Conservation (phyloP, 306 rosid genomes). For the Prunus mira region DNA sequence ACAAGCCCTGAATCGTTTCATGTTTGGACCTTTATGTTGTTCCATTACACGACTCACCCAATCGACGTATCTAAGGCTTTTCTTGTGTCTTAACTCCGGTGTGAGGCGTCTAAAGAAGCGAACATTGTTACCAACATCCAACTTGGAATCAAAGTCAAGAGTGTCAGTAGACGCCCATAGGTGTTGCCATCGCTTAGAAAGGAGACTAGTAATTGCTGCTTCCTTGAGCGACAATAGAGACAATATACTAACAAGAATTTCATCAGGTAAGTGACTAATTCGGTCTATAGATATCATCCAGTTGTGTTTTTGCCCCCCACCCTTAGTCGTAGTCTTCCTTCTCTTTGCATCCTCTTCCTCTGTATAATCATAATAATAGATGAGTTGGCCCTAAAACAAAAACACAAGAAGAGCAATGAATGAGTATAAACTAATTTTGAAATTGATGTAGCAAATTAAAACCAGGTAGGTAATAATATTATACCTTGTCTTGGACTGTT, state of each 20-base stretch:
- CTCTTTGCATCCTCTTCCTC: neutral
- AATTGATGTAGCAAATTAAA: too few species aligned
- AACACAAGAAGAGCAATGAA: too few species aligned
- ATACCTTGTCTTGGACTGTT: too few species aligned
- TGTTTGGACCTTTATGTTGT: neutral
- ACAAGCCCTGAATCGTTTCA: neutral
- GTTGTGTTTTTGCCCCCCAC: neutral
- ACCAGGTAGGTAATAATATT: too few species aligned
- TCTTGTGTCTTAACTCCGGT: too few species aligned
- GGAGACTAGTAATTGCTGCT: neutral
- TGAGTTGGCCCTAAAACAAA: too few species aligned
- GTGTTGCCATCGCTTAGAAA: neutral
- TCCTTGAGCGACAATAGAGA: neutral
- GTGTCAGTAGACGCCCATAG: neutral
- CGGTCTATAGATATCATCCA: neutral
- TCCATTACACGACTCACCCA: neutral
- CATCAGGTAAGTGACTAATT: neutral
- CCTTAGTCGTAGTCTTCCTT: neutral
- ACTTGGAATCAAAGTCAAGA: neutral
- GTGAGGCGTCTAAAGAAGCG: too few species aligned
- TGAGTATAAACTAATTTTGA: too few species aligned
- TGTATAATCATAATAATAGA: too few species aligned
- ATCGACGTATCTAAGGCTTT: neutral
- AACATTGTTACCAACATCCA: too few species aligned
- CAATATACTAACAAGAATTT: neutral